A percentile compares a stretch with the other conserved stretches of the same genome.
phyloP scores from a whole-genome alignment of 1,139 yeast species.

The Nakaseomyces bracarensis region DNA sequence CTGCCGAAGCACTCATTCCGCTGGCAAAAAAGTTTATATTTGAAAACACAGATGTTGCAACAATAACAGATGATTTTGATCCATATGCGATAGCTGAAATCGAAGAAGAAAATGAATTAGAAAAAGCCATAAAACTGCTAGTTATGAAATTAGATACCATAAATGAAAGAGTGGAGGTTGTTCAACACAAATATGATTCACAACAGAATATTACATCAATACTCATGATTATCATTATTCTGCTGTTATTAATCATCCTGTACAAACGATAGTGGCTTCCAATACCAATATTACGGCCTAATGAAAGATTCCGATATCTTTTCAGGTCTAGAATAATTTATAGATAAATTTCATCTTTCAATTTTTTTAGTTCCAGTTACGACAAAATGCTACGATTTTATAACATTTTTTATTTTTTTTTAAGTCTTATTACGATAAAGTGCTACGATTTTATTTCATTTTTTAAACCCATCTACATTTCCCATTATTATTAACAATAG shows the following conservation, averaged over 20 bases:
- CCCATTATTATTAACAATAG: no score
- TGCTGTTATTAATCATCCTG: not conserved
- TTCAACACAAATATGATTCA: not conserved
- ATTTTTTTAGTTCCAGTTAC: no score
- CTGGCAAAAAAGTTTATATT: constrained; percentile 4
- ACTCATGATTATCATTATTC: not conserved
- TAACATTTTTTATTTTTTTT: no score
- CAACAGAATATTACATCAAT: not conserved
- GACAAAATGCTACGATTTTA: no score
- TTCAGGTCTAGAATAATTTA: no score
- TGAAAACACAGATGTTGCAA: constrained; percentile 6
- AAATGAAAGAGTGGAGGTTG: not conserved
- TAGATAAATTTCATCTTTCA: no score
- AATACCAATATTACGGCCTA: no score
- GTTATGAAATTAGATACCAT: not conserved
- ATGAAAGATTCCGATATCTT: no score
- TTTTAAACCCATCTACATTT: no score
- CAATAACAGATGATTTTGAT: constrained; percentile 5
- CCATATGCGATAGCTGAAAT: constrained; percentile 5
- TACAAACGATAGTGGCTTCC: not conserved
- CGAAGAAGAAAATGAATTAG: constrained; percentile 5
- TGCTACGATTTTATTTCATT: no score
- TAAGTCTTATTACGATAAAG: no score
- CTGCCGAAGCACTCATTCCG: constrained; percentile 28
- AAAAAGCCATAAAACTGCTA: not conserved